Percentiles rank a stretch among this genome's conserved stretches.
These are phyloP conservation scores for Gymnopilus junonius DNA, from an alignment of 768 basidiomycete genomes.

Conservation along the genomic window DNA sequence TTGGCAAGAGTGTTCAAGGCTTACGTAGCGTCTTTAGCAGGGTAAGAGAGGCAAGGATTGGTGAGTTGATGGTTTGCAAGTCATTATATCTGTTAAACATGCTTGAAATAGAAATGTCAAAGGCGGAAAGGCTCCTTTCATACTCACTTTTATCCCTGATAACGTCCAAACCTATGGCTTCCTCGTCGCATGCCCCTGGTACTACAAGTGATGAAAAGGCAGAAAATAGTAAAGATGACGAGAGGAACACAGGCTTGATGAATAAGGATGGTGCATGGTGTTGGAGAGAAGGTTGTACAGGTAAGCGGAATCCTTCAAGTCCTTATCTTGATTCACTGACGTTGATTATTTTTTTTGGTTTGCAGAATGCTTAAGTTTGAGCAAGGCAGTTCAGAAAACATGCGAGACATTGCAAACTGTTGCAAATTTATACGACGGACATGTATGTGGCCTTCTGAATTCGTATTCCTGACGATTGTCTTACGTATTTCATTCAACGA, in stretches of 20 bases:
- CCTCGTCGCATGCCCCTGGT: conserved; percentile 46
- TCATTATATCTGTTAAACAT: neutral
- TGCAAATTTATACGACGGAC: conserved; percentile 80
- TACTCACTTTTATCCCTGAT: conserved; percentile 77
- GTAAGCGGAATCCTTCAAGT: conserved; percentile 37
- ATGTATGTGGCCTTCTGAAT: conserved; percentile 47
- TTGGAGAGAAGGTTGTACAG: conserved; percentile 79
- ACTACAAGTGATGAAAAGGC: conserved; percentile 54
- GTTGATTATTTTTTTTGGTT: neutral
- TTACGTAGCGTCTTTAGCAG: conserved; percentile 65
- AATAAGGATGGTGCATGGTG: conserved; percentile 85
- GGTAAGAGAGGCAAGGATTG: conserved; percentile 68
- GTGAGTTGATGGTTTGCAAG: conserved; percentile 36
- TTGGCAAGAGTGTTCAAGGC: conserved; percentile 71
- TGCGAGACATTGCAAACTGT: conserved; percentile 75
- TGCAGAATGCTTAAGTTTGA: conserved; percentile 75
- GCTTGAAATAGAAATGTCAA: conserved; percentile 68
- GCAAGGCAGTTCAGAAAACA: conserved; percentile 78
- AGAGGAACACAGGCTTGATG: conserved; percentile 56
- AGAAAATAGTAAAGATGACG: conserved; percentile 13
- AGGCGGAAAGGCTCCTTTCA: conserved; percentile 73
- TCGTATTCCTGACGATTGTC: neutral
- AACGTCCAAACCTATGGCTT: conserved; percentile 64
- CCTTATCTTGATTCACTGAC: neutral
- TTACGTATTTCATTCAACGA: neutral